Base-by-base conservation (phyloP, 306 rosid genomes). In the Sechiopsis laciniata region DNA sequence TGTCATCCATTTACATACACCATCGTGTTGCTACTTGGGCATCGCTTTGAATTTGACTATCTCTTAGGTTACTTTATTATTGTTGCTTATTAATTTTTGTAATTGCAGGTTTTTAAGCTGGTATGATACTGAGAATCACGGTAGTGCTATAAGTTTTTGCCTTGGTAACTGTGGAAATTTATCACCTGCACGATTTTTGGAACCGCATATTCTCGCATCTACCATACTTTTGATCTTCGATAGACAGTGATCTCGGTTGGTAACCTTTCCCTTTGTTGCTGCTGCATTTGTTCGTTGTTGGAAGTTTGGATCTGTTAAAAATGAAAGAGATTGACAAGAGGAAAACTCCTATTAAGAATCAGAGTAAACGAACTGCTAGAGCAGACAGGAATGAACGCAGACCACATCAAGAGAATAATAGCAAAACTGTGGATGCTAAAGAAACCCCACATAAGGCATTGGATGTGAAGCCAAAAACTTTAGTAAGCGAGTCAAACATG, bases 311-410 rank as follows among this genome's bases (percentile, higher is more conserved):
- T 50, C 51, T 66, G 55, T 57, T 54, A 21, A 80, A 64, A 71
- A 90, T 90, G 98, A 90, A 86, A 80, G 94, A 90, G 77, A 84
- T 73, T 63, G 97, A 87, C 76, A 88, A 81, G 82, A 90, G 82
- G 81, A 90, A 82, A 72, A 64, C 85, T 51, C 62, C 88, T 8
- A 84, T 73, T 82, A 81, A 77, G 78, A 83, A 79, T 83, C 86
- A 81, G 77, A 74, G 88, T 76, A 90, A 82, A 84, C 78, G 83
- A 73, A 24, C 85, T 12, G 83, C 80, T 76, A 90, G 83, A 88
- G 55, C 81, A 0, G 87, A 87, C 74, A 81, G 80, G 77, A 77
- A 78, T 82, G 97, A 83, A 74, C 79, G 62, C 17, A 90, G 80
- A 67, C 80, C 68, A 74, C 80, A 58, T 51, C 88, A 84, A 82